Evolutionary conservation across 2,329 filamentous ascomycete species (phyloP).

Genomic region (Colletotrichum eleusines): DNA sequence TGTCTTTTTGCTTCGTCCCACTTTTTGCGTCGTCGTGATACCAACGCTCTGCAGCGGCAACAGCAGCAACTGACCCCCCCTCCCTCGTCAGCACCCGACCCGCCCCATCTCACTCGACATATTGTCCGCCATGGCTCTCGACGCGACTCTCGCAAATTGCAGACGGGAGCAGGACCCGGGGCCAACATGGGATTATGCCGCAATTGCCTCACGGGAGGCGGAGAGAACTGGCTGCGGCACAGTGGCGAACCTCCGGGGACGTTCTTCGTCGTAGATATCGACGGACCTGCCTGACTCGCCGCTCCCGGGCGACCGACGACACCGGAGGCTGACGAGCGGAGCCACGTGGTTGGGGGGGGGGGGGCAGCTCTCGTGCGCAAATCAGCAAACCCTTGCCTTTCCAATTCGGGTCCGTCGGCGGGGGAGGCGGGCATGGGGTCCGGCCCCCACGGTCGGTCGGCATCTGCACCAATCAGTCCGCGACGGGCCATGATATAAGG

Average conservation of each 20-base stretch:
- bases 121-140: background rate
- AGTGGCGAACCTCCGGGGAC: background rate
- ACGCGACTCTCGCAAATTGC: background rate
- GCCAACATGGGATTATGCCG: background rate
- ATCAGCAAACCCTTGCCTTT: background rate
- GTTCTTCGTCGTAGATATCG: background rate
- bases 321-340: too few species aligned
- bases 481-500: background rate
- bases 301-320: background rate
- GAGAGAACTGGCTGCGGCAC: background rate
- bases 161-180: background rate
- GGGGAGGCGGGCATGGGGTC: background rate
- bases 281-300: background rate
- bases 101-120: background rate
- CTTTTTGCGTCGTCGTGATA: background rate
- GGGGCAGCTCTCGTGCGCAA: background rate
- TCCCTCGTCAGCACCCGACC: background rate
- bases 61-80: too few species aligned
- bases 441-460: background rate
- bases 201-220: background rate
- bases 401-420: background rate
- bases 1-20: constrained; percentile 3
- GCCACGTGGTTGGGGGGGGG: background rate
- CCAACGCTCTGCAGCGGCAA: background rate
- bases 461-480: background rate